These are phyloP conservation scores for Corniculantispora saksenae DNA, from an alignment of 2,329 filamentous ascomycete genomes.

Conservation along the genomic window DNA sequence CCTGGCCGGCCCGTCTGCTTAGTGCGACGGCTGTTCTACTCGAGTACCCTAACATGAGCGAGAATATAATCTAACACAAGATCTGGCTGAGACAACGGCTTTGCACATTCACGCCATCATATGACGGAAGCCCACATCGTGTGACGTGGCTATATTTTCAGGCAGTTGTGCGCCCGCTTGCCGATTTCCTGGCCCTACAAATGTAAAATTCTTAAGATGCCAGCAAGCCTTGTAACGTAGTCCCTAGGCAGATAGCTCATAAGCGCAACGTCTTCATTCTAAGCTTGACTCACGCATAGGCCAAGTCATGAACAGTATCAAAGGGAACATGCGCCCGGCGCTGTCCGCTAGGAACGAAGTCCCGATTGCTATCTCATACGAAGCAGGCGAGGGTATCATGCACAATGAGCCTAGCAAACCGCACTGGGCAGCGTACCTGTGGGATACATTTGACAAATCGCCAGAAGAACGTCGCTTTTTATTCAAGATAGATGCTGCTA, in stretches of 20 bases:
- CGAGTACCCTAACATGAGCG: no score
- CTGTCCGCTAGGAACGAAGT: background rate
- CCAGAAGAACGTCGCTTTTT: conserved; percentile 34
- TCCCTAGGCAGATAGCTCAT: background rate
- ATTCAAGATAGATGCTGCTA: conserved; percentile 37
- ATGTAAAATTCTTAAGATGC: background rate
- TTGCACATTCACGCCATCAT: background rate
- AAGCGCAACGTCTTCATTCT: background rate
- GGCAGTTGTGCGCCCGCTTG: background rate
- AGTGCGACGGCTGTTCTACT: background rate
- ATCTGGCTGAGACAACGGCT: background rate
- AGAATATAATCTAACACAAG: background rate
- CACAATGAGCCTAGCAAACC: background rate
- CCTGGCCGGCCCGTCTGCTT: background rate
- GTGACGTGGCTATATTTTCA: background rate
- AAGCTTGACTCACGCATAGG: background rate
- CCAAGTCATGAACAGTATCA: background rate
- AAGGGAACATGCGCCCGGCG: background rate
- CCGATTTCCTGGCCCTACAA: background rate
- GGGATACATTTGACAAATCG: conserved; percentile 38
- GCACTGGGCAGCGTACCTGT: conserved; percentile 39
- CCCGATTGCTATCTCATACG: background rate
- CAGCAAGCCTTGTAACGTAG: background rate
- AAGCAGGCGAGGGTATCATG: background rate
- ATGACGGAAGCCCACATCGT: background rate